phyloP scores from a whole-genome alignment of 129 eudicot genomes.

The carrot (Daucus carota) region DNA sequence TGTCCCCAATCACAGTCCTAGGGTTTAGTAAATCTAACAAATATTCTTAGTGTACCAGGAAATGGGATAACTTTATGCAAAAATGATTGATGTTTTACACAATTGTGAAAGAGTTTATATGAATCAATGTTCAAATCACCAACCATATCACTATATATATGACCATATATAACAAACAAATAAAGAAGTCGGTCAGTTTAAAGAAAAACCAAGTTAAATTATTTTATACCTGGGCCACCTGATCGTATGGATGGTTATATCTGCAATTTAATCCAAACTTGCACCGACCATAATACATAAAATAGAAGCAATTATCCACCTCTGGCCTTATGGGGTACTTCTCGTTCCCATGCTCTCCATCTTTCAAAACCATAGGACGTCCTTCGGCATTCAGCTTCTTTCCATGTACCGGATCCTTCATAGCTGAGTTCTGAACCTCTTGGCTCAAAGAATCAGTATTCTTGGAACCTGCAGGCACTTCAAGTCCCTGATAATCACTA shows the following conservation, averaged over 20 bases:
- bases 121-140: too few species aligned
- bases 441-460: not conserved
- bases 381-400: conserved; percentile 12
- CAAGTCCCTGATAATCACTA: not conserved
- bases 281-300: conserved; percentile 58
- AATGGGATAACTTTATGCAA: not conserved
- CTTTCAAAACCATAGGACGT: conserved; percentile 11
- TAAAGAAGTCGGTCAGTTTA: too few species aligned
- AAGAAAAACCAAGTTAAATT: too few species aligned
- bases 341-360: too few species aligned
- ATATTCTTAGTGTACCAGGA: not conserved
- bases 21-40: not conserved
- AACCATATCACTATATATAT: too few species aligned
- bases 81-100: too few species aligned
- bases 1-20: not conserved
- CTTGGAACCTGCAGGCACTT: not conserved
- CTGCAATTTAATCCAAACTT: conserved; percentile 70
- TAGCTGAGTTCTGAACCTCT: not conserved
- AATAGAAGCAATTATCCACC: conserved; percentile 69
- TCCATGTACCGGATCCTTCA: conserved; percentile 10
- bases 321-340: conserved; percentile 68
- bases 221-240: conserved; percentile 43
- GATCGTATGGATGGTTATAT: conserved; percentile 69
- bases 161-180: too few species aligned
- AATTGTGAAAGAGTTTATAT: too few species aligned